Base-by-base conservation (phyloP, 2,329 filamentous ascomycete genomes). In the Acrocalymma vagum region DNA sequence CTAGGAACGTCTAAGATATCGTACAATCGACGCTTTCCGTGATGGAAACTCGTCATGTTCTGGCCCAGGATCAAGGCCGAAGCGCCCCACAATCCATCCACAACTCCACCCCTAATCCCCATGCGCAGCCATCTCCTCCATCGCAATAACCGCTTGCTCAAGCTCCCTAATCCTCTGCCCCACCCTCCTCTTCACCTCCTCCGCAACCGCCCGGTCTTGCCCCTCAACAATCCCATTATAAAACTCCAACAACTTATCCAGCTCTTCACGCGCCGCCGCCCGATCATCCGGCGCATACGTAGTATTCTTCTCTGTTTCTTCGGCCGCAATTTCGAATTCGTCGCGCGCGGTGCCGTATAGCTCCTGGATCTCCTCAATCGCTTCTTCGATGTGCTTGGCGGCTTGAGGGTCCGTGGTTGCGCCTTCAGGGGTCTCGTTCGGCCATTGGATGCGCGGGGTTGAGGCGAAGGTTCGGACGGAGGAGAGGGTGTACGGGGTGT, bases 211-310 rank as follows among this genome's bases (percentile, higher is more conserved):
- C 10, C 58, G 51, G 54, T 74, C 68, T 18, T 55, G 46, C 6
- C 72, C 71, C 27, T 55, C 69, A 5, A 79, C 49, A 2, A 75
- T 68, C 13, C 60, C 62, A 23, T 67, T 63, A 43, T 77, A 82
- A 9, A 71, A 75, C 33, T 72, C 69, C 45, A 79, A 66, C 38
- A 82, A 65, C 47, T 68, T 72, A 26, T 72, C 71, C 38, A 83
- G 53, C 50, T 80, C 79, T 56, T 80, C 78, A 9, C 75, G 58
- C 21, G 79, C 78, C 16, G 78, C 78, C 13, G 72, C 74, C 4
- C 80, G 67, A 46, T 82, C 79, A 17, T 78, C 78, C 13, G 74
- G 70, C 2, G 80, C 80, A 60, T 82, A 82, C 21, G 80, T 74
- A 9, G 77, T 78, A 42, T 76, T 75, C 63, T 78, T 80, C 48